Evolutionary conservation across 202 grass and related monocot genomes (phyloP).

Genomic region (Schoenoplectus tabernaemontani): DNA sequence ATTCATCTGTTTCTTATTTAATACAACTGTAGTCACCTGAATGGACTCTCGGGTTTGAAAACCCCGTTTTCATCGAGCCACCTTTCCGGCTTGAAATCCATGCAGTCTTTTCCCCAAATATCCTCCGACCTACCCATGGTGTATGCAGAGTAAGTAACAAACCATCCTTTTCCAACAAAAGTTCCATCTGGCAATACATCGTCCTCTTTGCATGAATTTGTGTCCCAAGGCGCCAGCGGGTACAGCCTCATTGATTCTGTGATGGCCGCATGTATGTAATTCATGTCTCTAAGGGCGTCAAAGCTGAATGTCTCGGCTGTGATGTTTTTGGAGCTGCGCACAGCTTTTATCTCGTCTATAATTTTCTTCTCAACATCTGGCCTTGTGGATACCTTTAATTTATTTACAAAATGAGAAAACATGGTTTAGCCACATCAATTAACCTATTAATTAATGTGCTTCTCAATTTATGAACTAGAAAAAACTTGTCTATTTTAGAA

Average conservation of each 20-base stretch:
- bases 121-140: conserved; percentile 32
- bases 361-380: conserved; percentile 28
- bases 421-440: neutral
- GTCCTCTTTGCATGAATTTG: conserved; percentile 36
- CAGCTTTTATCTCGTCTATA: conserved; percentile 14
- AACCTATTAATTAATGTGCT: neutral
- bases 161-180: conserved; percentile 31
- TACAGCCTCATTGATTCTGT: conserved; percentile 58
- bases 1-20: neutral
- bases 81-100: conserved; percentile 43
- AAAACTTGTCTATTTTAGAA: neutral
- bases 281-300: conserved; percentile 42
- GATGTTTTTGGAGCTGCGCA: neutral
- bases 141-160: conserved; percentile 39
- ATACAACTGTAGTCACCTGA: neutral
- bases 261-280: conserved; percentile 55
- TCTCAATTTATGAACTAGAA: neutral
- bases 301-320: conserved; percentile 25
- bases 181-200: conserved; percentile 48
- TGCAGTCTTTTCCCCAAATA: conserved; percentile 40
- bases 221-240: conserved; percentile 42
- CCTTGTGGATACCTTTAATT: conserved; percentile 18
- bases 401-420: neutral
- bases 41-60: conserved; percentile 36
- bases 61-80: conserved; percentile 32